Evolutionary conservation across 2,329 filamentous ascomycete species (phyloP).

Genomic region (Phialemonium atrogriseum): DNA sequence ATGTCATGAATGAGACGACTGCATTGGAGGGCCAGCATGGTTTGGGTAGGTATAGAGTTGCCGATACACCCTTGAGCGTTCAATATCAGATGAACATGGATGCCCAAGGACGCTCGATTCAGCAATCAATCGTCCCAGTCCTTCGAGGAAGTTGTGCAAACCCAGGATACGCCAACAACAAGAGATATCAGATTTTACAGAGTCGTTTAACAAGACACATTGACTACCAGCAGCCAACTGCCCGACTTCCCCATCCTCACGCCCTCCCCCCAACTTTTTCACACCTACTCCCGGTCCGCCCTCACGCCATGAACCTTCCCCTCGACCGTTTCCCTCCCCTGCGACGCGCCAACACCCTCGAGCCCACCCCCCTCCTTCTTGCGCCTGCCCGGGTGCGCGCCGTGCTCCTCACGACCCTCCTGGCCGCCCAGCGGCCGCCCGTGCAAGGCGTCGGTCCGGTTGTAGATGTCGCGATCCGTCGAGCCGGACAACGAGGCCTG

Average conservation of each 20-base stretch:
- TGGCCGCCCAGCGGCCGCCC: conserved; percentile 35
- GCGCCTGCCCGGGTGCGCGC: conserved; percentile 19
- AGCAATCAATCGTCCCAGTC: too few species aligned
- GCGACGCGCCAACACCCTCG: conserved; percentile 27
- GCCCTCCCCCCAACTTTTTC: too few species aligned
- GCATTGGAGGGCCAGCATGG: too few species aligned
- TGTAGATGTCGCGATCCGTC: conserved; percentile 35
- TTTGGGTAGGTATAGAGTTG: too few species aligned
- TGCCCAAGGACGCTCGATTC: too few species aligned
- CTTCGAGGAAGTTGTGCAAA: too few species aligned
- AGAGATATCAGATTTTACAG: too few species aligned
- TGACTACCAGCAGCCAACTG: neutral
- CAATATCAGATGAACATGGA: too few species aligned
- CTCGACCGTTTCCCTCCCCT: conserved; percentile 11
- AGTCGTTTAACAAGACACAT: neutral
- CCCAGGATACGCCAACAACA: too few species aligned
- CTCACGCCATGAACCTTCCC: conserved; percentile 11
- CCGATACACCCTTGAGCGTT: too few species aligned
- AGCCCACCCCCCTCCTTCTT: conserved; percentile 30
- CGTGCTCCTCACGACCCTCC: conserved; percentile 30
- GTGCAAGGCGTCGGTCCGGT: conserved; percentile 22
- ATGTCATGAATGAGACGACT: too few species aligned
- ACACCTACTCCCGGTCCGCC: too few species aligned
- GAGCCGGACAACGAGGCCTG: conserved; percentile 32
- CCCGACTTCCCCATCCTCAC: neutral